Evolutionary conservation across 2,329 filamentous ascomycete species (phyloP).

Genomic region (Stagonosporopsis cucurbitacearum): DNA sequence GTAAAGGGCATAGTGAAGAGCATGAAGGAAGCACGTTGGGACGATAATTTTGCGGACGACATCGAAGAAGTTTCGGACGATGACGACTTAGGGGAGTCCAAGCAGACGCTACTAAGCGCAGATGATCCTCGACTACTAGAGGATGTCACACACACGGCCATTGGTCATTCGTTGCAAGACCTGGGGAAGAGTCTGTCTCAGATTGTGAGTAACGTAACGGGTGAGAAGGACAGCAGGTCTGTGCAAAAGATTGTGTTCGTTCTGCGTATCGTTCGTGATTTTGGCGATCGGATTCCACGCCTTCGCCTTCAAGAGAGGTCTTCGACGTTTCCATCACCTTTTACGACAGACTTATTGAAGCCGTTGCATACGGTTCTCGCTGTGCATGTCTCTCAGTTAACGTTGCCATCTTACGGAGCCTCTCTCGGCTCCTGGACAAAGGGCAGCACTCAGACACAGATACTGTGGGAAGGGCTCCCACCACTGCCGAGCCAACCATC

Average conservation of each 20-base stretch:
- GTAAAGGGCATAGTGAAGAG: slow-evolving; percentile 68
- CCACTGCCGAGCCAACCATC: slow-evolving; percentile 80
- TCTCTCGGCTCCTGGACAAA: slow-evolving; percentile 55
- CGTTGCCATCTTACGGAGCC: slow-evolving; percentile 53
- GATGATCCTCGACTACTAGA: slow-evolving; percentile 73
- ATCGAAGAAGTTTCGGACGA: slow-evolving; percentile 73
- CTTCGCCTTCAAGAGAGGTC: slow-evolving; percentile 43
- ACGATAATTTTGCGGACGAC: slow-evolving; percentile 76
- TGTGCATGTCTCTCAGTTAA: slow-evolving; percentile 56
- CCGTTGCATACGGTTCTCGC: slow-evolving; percentile 70
- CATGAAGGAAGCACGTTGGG: slow-evolving; percentile 73
- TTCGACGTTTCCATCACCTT: slow-evolving; percentile 34
- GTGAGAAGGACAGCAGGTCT: slow-evolving; percentile 54
- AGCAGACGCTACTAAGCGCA: slow-evolving; percentile 71
- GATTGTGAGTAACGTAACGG: slow-evolving; percentile 61
- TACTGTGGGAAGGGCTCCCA: slow-evolving; percentile 82
- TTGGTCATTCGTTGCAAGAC: slow-evolving; percentile 63
- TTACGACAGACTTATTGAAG: slow-evolving; percentile 62
- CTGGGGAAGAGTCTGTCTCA: slow-evolving; percentile 63
- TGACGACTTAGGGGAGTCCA: slow-evolving; percentile 72
- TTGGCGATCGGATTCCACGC: slow-evolving; percentile 63
- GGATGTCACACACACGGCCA: slow-evolving; percentile 62
- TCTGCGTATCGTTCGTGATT: slow-evolving; percentile 74
- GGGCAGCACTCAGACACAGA: slow-evolving; percentile 64
- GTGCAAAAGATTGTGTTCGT: slow-evolving; percentile 65